Percentiles rank a stretch among this genome's conserved stretches.
Conservation (phyloP, 768 basidiomycete species). For the Coprinellus micaceus region DNA sequence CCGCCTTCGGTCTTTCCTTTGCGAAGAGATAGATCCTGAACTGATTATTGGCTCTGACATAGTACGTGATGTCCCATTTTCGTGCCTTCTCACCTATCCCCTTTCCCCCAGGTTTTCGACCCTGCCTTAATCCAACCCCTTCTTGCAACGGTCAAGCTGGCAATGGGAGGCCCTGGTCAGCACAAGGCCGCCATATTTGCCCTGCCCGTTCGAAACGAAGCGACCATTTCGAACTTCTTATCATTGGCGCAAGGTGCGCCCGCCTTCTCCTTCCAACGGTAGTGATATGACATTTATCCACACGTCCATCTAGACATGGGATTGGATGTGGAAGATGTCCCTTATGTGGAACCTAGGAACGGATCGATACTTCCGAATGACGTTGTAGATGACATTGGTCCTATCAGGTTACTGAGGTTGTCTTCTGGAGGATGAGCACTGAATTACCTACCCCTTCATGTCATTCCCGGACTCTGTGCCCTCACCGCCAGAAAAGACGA, state of each 20-base stretch:
- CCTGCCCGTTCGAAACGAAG: constrained; percentile 52
- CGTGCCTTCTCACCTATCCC: not conserved
- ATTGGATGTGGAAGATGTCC: not conserved
- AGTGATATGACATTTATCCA: not conserved
- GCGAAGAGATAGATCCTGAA: constrained; percentile 44
- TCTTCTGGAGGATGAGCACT: not conserved
- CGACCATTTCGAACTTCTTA: constrained; percentile 48
- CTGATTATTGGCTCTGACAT: constrained; percentile 73
- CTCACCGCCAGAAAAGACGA: too few relatives aligned
- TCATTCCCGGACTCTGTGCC: too few relatives aligned
- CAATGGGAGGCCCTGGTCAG: constrained; percentile 31
- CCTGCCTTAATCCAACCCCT: constrained; percentile 57
- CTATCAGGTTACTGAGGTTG: not conserved
- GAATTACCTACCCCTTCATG: too few relatives aligned
- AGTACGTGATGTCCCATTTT: constrained; percentile 21
- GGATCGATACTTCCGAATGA: not conserved
- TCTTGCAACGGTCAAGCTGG: constrained; percentile 44
- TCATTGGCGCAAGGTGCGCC: constrained; percentile 29
- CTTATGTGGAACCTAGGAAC: not conserved
- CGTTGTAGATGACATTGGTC: not conserved
- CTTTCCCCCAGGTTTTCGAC: constrained; percentile 57
- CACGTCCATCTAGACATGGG: not conserved
- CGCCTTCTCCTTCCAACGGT: not conserved
- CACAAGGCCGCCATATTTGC: constrained; percentile 43
- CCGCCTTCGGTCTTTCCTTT: constrained; percentile 31